phyloP scores from a whole-genome alignment of 345 rosid species.

The Corchorus capsularis region DNA sequence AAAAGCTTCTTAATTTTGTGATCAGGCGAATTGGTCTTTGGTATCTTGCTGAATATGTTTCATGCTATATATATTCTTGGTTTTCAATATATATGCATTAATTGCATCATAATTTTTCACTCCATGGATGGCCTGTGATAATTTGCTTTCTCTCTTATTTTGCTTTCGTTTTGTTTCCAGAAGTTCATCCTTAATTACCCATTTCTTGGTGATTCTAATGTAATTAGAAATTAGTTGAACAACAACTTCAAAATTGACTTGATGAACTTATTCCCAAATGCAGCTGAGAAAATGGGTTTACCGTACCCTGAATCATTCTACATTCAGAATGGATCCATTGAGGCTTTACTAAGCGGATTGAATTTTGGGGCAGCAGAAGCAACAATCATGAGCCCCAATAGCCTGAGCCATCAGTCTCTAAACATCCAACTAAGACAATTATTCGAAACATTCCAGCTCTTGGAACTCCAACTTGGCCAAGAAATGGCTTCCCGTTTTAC shows the following conservation, averaged over 20 bases:
- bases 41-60: background rate
- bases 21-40: background rate
- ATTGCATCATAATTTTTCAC: too few species aligned
- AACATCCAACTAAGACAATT: slow-evolving; percentile 66
- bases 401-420: slow-evolving; percentile 55
- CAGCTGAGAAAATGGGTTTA: slow-evolving; percentile 59
- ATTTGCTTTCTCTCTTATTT: too few species aligned
- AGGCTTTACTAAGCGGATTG: slow-evolving; percentile 41
- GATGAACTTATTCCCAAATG: slow-evolving; percentile 20
- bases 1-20: background rate
- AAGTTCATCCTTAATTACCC: background rate
- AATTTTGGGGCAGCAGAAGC: slow-evolving; percentile 63
- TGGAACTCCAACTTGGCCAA: slow-evolving; percentile 48
- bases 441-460: slow-evolving; percentile 56
- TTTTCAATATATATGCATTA: too few species aligned
- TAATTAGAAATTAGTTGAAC: background rate
- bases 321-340: slow-evolving; percentile 52
- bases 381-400: slow-evolving; percentile 47
- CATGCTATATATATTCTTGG: background rate
- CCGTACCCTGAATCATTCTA: slow-evolving; percentile 42
- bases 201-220: background rate
- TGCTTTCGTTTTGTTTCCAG: too few species aligned
- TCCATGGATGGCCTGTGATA: too few species aligned
- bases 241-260: background rate
- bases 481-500: slow-evolving; percentile 31